Conservation (phyloP, 345 rosid genomes). For the Aquilaria sinensis region DNA sequence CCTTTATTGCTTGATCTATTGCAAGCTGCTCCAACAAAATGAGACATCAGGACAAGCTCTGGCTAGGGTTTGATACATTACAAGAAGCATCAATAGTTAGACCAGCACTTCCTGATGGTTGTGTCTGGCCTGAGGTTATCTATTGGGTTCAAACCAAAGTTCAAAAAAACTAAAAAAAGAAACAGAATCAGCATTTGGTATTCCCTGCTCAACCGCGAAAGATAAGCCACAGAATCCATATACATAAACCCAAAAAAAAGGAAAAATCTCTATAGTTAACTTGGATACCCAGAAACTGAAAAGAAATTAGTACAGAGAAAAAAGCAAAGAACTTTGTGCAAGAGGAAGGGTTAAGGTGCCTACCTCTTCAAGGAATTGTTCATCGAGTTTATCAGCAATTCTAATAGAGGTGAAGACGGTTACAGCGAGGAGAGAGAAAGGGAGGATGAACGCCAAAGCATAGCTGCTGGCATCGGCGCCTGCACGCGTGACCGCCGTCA, state of each 20-base stretch:
- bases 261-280: too few relatives aligned
- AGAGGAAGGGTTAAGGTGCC: background rate
- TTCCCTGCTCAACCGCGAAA: background rate
- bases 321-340: slow-evolving; percentile 1
- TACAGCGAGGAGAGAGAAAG: slow-evolving; percentile 57
- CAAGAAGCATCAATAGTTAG: background rate
- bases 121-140: background rate
- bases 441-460: slow-evolving; percentile 58
- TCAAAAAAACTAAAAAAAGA: background rate
- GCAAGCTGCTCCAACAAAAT: slow-evolving; percentile 40
- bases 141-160: background rate
- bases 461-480: slow-evolving; percentile 56
- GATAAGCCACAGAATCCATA: too few relatives aligned
- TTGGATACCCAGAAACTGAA: too few relatives aligned
- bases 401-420: slow-evolving; percentile 59
- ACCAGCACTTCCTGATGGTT: background rate
- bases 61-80: background rate
- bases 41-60: background rate
- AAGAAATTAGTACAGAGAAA: too few relatives aligned
- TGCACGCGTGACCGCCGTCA: slow-evolving; percentile 50
- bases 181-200: background rate
- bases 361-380: slow-evolving; percentile 73
- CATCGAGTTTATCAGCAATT: slow-evolving; percentile 70
- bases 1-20: slow-evolving; percentile 52
- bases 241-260: too few relatives aligned